These are phyloP conservation scores for Hypoxylon sp. DNA, from an alignment of 2,329 filamentous ascomycete species.

Conservation along the genomic window DNA sequence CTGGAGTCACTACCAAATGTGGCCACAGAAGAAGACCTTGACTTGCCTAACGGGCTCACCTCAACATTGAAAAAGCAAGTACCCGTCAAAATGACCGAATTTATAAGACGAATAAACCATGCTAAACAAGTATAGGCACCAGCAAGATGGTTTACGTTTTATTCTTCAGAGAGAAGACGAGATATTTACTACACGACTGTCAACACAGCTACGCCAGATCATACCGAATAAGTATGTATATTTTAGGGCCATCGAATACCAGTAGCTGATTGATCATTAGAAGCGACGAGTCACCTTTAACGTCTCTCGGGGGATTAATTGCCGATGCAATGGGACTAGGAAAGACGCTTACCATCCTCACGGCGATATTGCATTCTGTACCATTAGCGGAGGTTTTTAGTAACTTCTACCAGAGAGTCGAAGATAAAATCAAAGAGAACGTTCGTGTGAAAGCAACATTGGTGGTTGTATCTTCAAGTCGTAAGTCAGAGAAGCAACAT, in stretches of 20 bases:
- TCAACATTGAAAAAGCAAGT: constrained; percentile 6
- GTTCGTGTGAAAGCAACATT: constrained; percentile 21
- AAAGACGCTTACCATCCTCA: constrained; percentile 35
- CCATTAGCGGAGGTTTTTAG: constrained; percentile 5
- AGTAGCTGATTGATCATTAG: constrained; percentile 1
- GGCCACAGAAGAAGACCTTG: neutral
- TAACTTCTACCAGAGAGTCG: neutral
- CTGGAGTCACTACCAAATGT: constrained; percentile 11
- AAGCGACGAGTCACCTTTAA: neutral
- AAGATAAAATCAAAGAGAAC: neutral
- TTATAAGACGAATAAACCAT: neutral
- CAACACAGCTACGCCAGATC: constrained; percentile 1
- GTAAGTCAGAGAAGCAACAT: constrained; percentile 2
- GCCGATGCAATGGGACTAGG: constrained; percentile 40
- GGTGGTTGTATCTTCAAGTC: constrained; percentile 19
- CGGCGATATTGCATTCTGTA: constrained; percentile 21
- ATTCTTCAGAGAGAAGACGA: constrained; percentile 11
- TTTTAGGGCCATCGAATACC: neutral
- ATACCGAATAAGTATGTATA: neutral
- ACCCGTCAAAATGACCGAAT: neutral
- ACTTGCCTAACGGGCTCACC: neutral
- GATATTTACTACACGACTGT: constrained; percentile 3
- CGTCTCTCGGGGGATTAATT: constrained; percentile 14
- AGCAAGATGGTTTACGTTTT: constrained; percentile 16
- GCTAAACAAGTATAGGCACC: constrained; percentile 6